Conservation (phyloP, 2,329 filamentous ascomycete species). For the Seiridium cupressi region DNA sequence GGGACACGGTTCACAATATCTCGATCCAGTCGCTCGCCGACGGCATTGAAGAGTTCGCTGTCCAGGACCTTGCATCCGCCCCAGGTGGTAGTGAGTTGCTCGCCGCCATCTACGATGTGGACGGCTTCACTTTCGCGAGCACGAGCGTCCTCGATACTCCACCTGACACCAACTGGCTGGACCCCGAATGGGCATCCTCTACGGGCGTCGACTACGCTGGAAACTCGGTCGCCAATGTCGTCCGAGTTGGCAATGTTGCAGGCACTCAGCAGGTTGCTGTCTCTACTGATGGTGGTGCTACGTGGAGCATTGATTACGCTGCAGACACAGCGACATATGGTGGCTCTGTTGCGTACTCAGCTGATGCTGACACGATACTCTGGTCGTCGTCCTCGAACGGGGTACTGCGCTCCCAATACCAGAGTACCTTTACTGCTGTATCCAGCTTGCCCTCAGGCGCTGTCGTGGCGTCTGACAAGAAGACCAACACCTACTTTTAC, state of each 20-base stretch:
- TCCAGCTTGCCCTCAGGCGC: conserved; percentile 42
- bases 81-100: conserved; percentile 50
- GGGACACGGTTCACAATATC: conserved; percentile 49
- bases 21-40: conserved; percentile 49
- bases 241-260: conserved; percentile 46
- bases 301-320: conserved; percentile 46
- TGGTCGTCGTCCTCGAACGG: conserved; percentile 42
- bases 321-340: conserved; percentile 40
- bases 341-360: conserved; percentile 49
- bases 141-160: conserved; percentile 36
- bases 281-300: conserved; percentile 48
- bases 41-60: conserved; percentile 53
- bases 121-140: conserved; percentile 47
- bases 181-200: conserved; percentile 43
- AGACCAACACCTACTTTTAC: conserved; percentile 51
- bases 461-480: conserved; percentile 53
- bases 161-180: conserved; percentile 43
- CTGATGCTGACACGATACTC: conserved; percentile 46
- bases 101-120: conserved; percentile 49
- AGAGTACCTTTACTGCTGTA: conserved; percentile 42
- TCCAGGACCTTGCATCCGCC: conserved; percentile 46
- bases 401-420: conserved; percentile 39
- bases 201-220: conserved; percentile 49
- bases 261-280: conserved; percentile 44
- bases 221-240: conserved; percentile 41